Evolutionary conservation across 768 basidiomycete genomes (phyloP), one percentile per base, ranked within the genome.

Genomic region (Mycena haematopus): DNA sequence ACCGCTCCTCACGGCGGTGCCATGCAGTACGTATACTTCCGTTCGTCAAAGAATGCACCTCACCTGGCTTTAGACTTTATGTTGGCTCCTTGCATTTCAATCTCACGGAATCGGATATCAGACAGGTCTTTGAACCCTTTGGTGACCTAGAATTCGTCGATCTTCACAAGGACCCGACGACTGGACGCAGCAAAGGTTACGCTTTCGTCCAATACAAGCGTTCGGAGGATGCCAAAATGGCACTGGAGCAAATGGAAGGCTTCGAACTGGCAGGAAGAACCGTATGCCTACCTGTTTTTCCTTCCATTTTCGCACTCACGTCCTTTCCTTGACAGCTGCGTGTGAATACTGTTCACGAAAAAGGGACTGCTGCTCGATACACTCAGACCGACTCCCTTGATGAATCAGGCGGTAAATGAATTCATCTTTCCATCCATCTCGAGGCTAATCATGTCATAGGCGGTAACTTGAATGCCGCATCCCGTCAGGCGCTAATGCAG

Each of bases 401-500:
- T 73, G 96, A 97, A 78, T 82, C 89, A 59, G 93, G 93, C 74
- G 95, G 96, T 94, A 71, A 67, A 66, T 59, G 2, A 17, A 13
- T 17, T 45, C 44, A 19, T 35, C 19, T 15, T 60, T 25, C n/a
- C 15, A 24, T 31, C 21, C n/a, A 57, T 54, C 29, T 17, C 35
- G 14, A 46, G 3, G 45, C 53, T 72, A 21, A 72, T 44, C 42
- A n/a, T 21, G 3, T 62, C 46, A 1, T 72, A 96, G 94, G 92
- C 77, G 93, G 92, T 92, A 94, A 94, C 85, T 87, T 97, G 83
- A 97, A 97, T 82, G 93, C 93, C 83, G 93, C 92, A 73, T 94
- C 95, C 74, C 93, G 97, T 80, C 95, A 97, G 84, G 93, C 95
- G 77, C 93, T 99, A 82, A 99, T 99, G 97, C 94, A 96, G 81